Conservation (phyloP, 1,284 basidiomycete genomes). For the Ceratobasidium sp. region DNA sequence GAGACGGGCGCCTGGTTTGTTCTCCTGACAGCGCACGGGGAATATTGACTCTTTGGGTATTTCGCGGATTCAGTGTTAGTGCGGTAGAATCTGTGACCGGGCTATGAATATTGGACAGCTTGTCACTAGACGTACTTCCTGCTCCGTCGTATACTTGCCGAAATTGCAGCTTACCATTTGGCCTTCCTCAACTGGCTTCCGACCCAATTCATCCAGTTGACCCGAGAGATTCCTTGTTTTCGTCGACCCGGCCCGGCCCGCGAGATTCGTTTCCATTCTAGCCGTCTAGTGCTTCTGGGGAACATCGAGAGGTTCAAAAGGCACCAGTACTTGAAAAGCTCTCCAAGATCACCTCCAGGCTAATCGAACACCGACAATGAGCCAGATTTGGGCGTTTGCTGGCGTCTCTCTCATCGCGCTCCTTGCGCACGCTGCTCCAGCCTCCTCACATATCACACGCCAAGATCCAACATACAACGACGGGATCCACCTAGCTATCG, state of each 20-base stretch:
- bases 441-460: not conserved
- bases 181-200: not conserved
- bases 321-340: not conserved
- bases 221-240: not conserved
- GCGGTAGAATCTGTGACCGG: not conserved
- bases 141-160: not conserved
- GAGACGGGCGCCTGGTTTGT: too few species aligned
- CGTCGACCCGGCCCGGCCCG: not conserved
- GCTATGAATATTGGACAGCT: not conserved
- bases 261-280: not conserved
- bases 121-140: too few species aligned
- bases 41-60: too few species aligned
- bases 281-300: not conserved
- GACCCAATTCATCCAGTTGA: not conserved
- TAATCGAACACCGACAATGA: not conserved
- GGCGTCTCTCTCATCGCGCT: not conserved
- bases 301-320: not conserved
- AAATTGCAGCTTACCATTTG: not conserved
- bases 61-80: too few species aligned
- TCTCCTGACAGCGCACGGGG: too few species aligned
- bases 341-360: not conserved
- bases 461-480: slow-evolving; percentile 15
- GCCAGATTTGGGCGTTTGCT: not conserved
- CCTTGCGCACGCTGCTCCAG: not conserved
- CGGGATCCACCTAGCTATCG: slow-evolving; percentile 36